Base-by-base conservation (phyloP, 768 basidiomycete genomes). In the Phlebiopsis flavidoalba region DNA sequence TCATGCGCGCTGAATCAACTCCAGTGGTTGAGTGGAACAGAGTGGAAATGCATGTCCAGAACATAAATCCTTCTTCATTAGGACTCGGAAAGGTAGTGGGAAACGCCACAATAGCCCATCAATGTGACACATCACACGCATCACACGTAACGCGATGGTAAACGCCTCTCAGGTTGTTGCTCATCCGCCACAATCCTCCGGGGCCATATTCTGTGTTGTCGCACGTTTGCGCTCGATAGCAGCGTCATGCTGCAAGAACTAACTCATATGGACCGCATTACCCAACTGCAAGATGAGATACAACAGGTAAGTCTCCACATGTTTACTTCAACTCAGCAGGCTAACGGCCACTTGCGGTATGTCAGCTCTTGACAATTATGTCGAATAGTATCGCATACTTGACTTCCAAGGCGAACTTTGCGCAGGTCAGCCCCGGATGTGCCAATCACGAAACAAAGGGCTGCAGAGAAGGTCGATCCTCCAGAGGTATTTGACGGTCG, bases 221-320 rank as follows among this genome's bases (percentile, higher is more conserved):
- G 51, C 51, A 15, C 51, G 24, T 14, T 50, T 56, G n/a, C 46
- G 31, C 45, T 8, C 35, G 48, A 31, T 50, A 62, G 70, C 85
- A 84, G 85, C 83, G 89, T 77, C 78, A 93, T 93, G 90, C 90
- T 93, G 82, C 87, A 91, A 81, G 90, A 92, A 84, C 76, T 93
- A 73, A 85, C 90, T 73, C 86, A 91, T 79, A 95, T 95, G 94
- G 93, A 95, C 81, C 88, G 93, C 76, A 91, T 95, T 73, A 95
- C 94, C 10, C 94, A 95, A 73, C 86, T 95, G 58, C 93, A 95
- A 79, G 89, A 96, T 84, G 90, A 90, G 74, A 93, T 94, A 61
- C 93, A 96, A 75, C 86, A 90, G 77, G 91, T 89, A 57, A 57
- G 76, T 15, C 47, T 2, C 14, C 57, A 14, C 50, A 15, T 31